These are phyloP conservation scores for Penicillium cosmopolitanum DNA, from an alignment of 495 filamentous ascomycete genomes.

Conservation along the genomic window DNA sequence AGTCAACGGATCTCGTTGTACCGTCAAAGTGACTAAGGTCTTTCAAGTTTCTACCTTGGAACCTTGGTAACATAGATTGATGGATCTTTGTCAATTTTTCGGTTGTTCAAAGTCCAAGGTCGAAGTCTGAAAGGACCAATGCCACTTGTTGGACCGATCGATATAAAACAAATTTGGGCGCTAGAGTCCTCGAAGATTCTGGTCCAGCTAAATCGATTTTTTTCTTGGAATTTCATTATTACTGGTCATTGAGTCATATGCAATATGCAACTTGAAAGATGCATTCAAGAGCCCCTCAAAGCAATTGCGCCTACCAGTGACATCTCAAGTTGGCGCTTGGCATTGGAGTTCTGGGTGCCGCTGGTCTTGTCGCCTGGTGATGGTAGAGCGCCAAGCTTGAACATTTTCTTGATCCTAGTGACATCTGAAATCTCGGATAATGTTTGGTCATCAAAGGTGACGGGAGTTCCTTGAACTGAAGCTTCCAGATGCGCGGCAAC, in stretches of 20 bases:
- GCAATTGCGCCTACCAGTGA: slow-evolving; percentile 73
- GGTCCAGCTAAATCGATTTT: background rate
- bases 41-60: background rate
- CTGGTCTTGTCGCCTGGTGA: slow-evolving; percentile 34
- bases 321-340: slow-evolving; percentile 59
- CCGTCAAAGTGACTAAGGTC: background rate
- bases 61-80: background rate
- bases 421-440: slow-evolving; percentile 64
- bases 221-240: background rate
- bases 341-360: slow-evolving; percentile 29
- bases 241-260: background rate
- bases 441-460: slow-evolving; percentile 65
- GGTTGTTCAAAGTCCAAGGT: background rate
- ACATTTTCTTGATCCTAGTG: slow-evolving; percentile 75
- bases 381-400: slow-evolving; percentile 68
- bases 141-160: background rate
- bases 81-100: background rate
- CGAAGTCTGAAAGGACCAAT: background rate
- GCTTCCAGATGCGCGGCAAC: slow-evolving; percentile 64
- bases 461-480: slow-evolving; percentile 63
- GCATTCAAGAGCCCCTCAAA: slow-evolving; percentile 57
- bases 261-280: background rate
- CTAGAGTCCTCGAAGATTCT: background rate
- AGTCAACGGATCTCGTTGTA: background rate
- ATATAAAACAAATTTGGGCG: background rate